Conservation (phyloP, 148 eudicot species). For the Pharnaceum exiguum region DNA sequence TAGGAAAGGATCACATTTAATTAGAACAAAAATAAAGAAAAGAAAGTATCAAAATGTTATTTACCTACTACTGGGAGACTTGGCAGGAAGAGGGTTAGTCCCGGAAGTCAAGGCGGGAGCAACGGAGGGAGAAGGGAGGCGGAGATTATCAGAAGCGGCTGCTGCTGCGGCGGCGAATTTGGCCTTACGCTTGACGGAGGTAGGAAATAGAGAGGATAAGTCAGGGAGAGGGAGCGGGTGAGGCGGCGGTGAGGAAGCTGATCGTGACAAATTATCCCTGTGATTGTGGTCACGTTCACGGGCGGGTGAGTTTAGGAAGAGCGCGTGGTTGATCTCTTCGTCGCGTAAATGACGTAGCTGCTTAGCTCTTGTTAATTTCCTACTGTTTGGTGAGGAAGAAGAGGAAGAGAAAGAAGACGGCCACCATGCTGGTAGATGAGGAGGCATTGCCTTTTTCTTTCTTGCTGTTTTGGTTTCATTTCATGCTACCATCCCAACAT, state of each 20-base stretch:
- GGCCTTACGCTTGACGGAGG: slow-evolving; percentile 7
- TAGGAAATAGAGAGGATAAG: slow-evolving; percentile 17
- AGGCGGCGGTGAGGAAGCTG: slow-evolving; percentile 29
- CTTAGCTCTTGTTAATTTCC: slow-evolving; percentile 26
- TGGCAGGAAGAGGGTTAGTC: background rate
- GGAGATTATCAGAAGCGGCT: slow-evolving; percentile 17
- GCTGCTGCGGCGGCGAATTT: slow-evolving; percentile 1
- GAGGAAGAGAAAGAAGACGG: slow-evolving; percentile 19
- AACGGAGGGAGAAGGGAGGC: slow-evolving; percentile 38
- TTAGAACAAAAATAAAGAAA: no score
- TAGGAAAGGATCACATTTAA: no score
- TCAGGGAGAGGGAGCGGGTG: slow-evolving; percentile 66
- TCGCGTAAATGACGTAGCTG: slow-evolving; percentile 35
- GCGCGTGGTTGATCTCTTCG: slow-evolving; percentile 14
- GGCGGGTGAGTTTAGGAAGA: slow-evolving; percentile 4
- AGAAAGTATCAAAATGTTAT: no score
- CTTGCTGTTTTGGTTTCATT: no score
- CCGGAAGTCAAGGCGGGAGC: background rate
- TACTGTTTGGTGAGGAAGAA: slow-evolving; percentile 14
- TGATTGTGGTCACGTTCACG: background rate
- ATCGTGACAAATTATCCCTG: background rate
- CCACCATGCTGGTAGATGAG: slow-evolving; percentile 60
- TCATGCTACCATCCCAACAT: no score
- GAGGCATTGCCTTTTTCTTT: slow-evolving; percentile 21
- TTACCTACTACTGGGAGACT: background rate